phyloP scores from a whole-genome alignment of 768 basidiomycete species.

The Leccinum uliginosum region DNA sequence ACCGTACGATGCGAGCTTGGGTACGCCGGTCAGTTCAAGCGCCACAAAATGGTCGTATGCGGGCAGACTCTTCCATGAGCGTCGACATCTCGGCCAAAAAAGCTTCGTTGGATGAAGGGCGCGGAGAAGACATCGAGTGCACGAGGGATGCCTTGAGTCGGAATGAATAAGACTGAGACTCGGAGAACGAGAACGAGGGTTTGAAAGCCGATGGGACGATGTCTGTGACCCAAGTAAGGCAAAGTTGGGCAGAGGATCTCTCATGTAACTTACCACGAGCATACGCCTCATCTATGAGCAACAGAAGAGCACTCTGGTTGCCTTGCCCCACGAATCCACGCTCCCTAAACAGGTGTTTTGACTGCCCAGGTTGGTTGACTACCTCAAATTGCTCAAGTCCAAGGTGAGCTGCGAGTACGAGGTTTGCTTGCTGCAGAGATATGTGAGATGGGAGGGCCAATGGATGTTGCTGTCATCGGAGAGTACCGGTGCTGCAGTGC shows the following conservation, averaged over 20 bases:
- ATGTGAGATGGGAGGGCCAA: slow-evolving; percentile 37
- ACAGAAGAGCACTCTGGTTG: slow-evolving; percentile 43
- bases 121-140: slow-evolving; percentile 40
- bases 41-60: slow-evolving; percentile 55
- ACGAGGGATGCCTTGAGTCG: slow-evolving; percentile 28
- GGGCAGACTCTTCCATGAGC: slow-evolving; percentile 41
- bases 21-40: slow-evolving; percentile 51
- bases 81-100: slow-evolving; percentile 43
- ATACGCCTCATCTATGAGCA: slow-evolving; percentile 54
- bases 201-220: slow-evolving; percentile 50
- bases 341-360: slow-evolving; percentile 27
- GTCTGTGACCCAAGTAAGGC: slow-evolving; percentile 34
- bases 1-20: slow-evolving; percentile 47
- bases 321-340: slow-evolving; percentile 57
- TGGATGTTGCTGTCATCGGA: no score
- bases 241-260: neutral
- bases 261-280: slow-evolving; percentile 42
- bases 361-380: slow-evolving; percentile 31
- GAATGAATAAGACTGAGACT: slow-evolving; percentile 29
- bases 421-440: slow-evolving; percentile 51
- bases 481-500: no score
- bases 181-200: slow-evolving; percentile 43
- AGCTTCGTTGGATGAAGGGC: slow-evolving; percentile 33
- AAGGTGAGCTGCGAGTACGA: slow-evolving; percentile 62
- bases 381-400: slow-evolving; percentile 65